Evolutionary conservation across 2,329 filamentous ascomycete genomes (phyloP), one percentile per base, ranked within the genome.

Genomic region (Nemania bipapillata): DNA sequence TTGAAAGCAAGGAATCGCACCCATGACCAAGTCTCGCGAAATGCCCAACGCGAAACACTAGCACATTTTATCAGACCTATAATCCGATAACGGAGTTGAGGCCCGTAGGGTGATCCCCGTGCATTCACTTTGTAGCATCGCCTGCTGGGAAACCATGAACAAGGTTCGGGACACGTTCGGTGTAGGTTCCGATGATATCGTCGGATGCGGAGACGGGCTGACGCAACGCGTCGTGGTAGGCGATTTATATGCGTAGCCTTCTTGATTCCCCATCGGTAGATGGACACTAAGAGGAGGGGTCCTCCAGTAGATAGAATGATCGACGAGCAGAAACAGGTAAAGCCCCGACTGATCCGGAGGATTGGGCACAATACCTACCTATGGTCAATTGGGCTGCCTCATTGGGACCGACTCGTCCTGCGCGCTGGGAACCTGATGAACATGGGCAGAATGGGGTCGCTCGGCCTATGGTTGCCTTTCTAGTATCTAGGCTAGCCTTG

Each of bases 261-360:
- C 47, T 30, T 12, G 6, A n/a, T 45, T 30, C 17, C n/a, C 40
- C 24, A 52, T 61, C 35, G 42, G 52, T 37, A 54, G 49, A 50
- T 49, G 32, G 28, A 24, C 15, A 57, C 40, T 5, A 45, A 35
- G 56, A 30, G 47, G 56, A 30, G 47, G 56, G n/a, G n/a, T n/a
- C n/a, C n/a, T 49, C 66, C 56, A 35, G n/a, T n/a, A n/a, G n/a
- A n/a, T n/a, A 32, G 52, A 65, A 40, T 22, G 57, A 68, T 68
- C 66, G 62, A 62, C 66, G 49, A 45, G 42, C n/a, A 58, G 54
- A 69, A 45, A 32, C n/a, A 58, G 54, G 66, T 59, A 53, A 56
- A 57, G 12, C 49, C 37, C 57, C 53, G 53, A 63, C 45, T 35
- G 42, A 57, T 26, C 57, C 47, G 63, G 49, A 69, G 66, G 63